Conservation (phyloP, 2,329 filamentous ascomycete species). For the Colletotrichum sp. region DNA sequence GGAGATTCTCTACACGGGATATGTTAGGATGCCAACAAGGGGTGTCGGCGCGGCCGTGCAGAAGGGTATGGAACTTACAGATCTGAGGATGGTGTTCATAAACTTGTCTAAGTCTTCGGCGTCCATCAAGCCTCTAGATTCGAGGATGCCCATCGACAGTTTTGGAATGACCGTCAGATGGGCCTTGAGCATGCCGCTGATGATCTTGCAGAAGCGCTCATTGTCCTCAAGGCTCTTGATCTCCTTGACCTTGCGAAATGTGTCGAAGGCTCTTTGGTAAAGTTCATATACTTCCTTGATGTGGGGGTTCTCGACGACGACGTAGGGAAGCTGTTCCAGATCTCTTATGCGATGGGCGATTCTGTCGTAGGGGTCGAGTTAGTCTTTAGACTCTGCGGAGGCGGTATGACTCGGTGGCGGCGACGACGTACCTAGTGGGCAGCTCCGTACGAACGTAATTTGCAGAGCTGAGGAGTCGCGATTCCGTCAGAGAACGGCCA, state of each 20-base stretch:
- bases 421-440: slow-evolving; percentile 69
- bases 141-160: slow-evolving; percentile 90
- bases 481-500: slow-evolving; percentile 89
- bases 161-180: slow-evolving; percentile 94
- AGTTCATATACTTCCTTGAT: slow-evolving; percentile 95
- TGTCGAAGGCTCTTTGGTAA: slow-evolving; percentile 96
- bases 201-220: slow-evolving; percentile 80
- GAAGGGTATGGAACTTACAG: slow-evolving; percentile 58
- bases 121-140: slow-evolving; percentile 84
- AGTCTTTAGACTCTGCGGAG: neutral
- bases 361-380: slow-evolving; percentile 44
- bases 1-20: slow-evolving; percentile 77
- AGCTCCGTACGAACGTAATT: slow-evolving; percentile 98
- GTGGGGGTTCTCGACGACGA: slow-evolving; percentile 93
- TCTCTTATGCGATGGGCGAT: slow-evolving; percentile 94
- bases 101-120: slow-evolving; percentile 85
- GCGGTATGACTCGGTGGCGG: neutral
- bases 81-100: slow-evolving; percentile 92
- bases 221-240: slow-evolving; percentile 89
- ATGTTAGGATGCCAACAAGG: neutral
- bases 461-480: slow-evolving; percentile 87
- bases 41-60: neutral
- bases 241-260: slow-evolving; percentile 81
- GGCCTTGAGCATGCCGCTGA: slow-evolving; percentile 80
- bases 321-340: slow-evolving; percentile 95